Base-by-base conservation (phyloP, 441 rosid species). In the Kokia cookei region DNA sequence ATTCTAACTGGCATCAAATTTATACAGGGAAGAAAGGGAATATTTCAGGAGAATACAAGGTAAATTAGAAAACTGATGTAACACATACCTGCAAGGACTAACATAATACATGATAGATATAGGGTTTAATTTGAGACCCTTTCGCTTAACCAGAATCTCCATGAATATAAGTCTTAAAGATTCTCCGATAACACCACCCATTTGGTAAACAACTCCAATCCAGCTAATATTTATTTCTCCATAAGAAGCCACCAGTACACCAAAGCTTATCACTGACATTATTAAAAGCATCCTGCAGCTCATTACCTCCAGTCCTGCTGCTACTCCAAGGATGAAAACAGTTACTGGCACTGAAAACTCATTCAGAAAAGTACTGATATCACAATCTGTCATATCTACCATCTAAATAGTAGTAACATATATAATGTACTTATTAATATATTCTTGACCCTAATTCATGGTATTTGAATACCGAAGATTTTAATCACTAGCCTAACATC, bases 161-260 rank as follows among this genome's bases (percentile, higher is more conserved):
- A 95, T 95, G 86, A 91, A 93, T 66, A 95, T 89, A 50, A 95
- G 93, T 78, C 99, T 86, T 48, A 93, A 80, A 80, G 99, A 94
- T 87, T 93, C 99, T 72, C 97, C 98, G 79, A 93, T 84, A 35
- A 95, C 97, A 67, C 97, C 99, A 75, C 99, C 99, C 99, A 93
- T 93, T 83, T 95, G 99, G 79, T 93, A 93, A 75, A 93, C 93
- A 73, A 95, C 99, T 71, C 99, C 99, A 47, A 91, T 81, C 97
- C 95, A 93, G 86, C 73, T 93, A 71, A 95, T 90, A 75, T 86
- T 86, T 71, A 93, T 82, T 78, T 95, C 98, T 42, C 98, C 99
- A 76, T 90, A 91, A 67, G 99, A 93, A 70, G 99, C 99, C 69
- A 91, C 98, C 67, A 93, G 85, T 81, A 95, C 99, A 43, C 99